Conservation (phyloP, 176 grass and related monocot species). For the Bothriochloa decipiens region DNA sequence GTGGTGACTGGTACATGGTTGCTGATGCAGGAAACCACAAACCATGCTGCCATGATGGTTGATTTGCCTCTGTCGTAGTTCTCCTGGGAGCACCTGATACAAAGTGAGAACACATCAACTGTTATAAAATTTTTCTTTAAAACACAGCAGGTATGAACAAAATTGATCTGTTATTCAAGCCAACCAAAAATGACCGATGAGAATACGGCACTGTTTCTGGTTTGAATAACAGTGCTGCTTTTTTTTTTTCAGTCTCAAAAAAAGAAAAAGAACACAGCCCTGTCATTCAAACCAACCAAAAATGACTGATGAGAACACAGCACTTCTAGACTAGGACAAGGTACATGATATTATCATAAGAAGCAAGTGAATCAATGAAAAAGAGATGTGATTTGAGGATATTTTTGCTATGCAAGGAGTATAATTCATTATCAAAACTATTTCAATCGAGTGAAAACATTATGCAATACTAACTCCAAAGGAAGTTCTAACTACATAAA, state of each 20-base stretch:
- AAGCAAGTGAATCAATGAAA: background rate
- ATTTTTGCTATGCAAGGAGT: background rate
- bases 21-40: slow-evolving; percentile 5
- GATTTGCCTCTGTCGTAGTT: background rate
- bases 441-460: background rate
- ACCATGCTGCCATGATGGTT: slow-evolving; percentile 9
- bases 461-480: background rate
- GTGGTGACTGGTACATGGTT: slow-evolving; percentile 6
- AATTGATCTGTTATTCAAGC: slow-evolving; percentile 16
- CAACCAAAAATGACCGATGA: slow-evolving; percentile 27
- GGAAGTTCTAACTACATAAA: slow-evolving; percentile 19
- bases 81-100: slow-evolving; percentile 32
- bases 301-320: slow-evolving; percentile 19
- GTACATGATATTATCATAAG: background rate
- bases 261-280: background rate
- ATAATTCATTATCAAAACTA: slow-evolving; percentile 16
- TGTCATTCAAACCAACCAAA: slow-evolving; percentile 11
- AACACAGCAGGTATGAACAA: background rate
- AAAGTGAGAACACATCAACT: slow-evolving; percentile 32
- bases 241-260: no score
- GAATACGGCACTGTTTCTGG: background rate
- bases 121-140: background rate
- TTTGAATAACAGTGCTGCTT: no score
- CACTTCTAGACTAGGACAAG: background rate
- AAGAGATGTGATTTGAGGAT: background rate